Base-by-base conservation (phyloP, 2,329 filamentous ascomycete species). In the Diplodia corticola region DNA sequence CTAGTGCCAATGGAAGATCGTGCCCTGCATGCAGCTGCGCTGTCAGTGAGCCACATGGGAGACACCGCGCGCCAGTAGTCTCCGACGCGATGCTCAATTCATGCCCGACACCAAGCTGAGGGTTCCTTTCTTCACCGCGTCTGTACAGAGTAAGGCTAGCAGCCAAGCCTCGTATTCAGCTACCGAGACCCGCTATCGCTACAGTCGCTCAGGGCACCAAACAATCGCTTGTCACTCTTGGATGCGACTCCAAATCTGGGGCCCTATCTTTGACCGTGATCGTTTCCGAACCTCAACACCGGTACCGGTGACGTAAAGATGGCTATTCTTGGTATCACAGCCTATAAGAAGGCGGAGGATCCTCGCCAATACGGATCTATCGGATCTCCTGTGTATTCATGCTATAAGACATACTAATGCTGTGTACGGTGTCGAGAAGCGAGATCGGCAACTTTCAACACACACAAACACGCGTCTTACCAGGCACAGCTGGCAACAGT, bases 101-200 rank as follows among this genome's bases (percentile, higher is more conserved):
- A 10, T 17, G 20, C n/a, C 33, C 9, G 55, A 17, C 12, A 30
- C 22, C 24, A 20, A 26, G 44, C 37, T 48, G 28, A 28, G 28
- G n/a, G 20, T 26, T 57, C 35, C 22, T 57, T 44, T 57, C 54
- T 57, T 57, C 35, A 44, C 35, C 33, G 33, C 22, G 54, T 44
- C 54, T n/a, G n/a, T n/a, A n/a, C n/a, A n/a, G n/a, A n/a, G 37
- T 59, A 59, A 59, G 55, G 55, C 55, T 59, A 33, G 55, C 55
- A 46, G 55, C 55, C 55, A 59, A 59, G 55, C 24, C 55, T 20
- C 55, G 55, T 59, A 59, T 46, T 26, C 13, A 59, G 22, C 55
- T 59, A 46, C 55, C 55, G 55, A 59, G 55, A 59, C 55, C 37
- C 28, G 55, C 40, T 46, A 24, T 20, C 33, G 33, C 28, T 35